Conservation (phyloP, 805 yeast genomes). For the Yamadazyma sp. region DNA sequence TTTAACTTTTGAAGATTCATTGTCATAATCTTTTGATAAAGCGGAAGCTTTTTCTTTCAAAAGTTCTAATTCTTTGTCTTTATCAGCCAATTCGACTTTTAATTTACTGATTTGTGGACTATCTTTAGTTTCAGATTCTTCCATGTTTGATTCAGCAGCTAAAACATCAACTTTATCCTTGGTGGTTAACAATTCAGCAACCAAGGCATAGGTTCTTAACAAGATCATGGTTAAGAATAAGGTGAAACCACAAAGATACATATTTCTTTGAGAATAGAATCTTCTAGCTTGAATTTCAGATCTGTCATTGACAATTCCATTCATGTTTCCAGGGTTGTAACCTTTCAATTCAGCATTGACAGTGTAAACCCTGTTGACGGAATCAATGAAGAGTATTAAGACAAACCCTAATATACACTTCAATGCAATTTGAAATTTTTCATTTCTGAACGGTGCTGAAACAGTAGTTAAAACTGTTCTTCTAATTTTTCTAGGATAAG, state of each 20-base stretch:
- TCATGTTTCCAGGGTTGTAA: conserved; percentile 13
- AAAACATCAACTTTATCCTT: conserved; percentile 54
- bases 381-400: conserved; percentile 77
- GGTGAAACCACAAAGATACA: conserved; percentile 94
- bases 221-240: conserved; percentile 83
- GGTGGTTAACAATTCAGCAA: conserved; percentile 64
- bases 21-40: conserved; percentile 57
- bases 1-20: conserved; percentile 4
- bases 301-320: conserved; percentile 50
- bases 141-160: conserved; percentile 6
- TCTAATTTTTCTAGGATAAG: conserved; percentile 75
- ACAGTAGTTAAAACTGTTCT: conserved; percentile 61
- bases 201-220: conserved; percentile 78
- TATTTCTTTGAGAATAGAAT: conserved; percentile 94
- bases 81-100: conserved; percentile 45
- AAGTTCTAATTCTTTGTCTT: conserved; percentile 61
- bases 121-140: conserved; percentile 23
- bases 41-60: conserved; percentile 72
- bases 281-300: conserved; percentile 86
- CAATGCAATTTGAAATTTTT: conserved; percentile 70
- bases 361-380: conserved; percentile 76
- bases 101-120: conserved; percentile 44
- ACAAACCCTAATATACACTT: conserved; percentile 84
- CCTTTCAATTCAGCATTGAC: conserved; percentile 59
- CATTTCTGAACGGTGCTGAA: conserved; percentile 66